Base-by-base conservation (phyloP, 306 rosid species). In the Citrullus mucosospermus region DNA sequence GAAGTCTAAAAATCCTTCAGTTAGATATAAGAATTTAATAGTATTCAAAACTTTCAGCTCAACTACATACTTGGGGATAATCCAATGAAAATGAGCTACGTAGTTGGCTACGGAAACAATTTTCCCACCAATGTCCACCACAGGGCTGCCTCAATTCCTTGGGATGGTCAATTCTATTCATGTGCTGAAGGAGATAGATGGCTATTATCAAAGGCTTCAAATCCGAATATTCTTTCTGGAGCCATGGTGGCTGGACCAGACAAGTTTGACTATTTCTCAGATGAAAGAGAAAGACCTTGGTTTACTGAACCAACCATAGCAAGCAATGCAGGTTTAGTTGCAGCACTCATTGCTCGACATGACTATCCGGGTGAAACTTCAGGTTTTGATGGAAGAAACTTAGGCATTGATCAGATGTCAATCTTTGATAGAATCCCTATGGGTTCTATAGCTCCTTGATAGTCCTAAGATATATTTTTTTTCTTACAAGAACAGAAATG, bases 201-300 rank as follows among this genome's bases (percentile, higher is more conserved):
- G 97, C 55, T 82, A 59, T 69, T 78, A 75, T 85, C 97, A 0
- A 83, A 80, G 76, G 84, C 80, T 6, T 83, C 89, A 20, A 89
- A 93, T 77, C 98, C 93, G 4, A 90, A 90, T 75, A 68, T 86
- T 76, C 83, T 90, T 78, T 72, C 81, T 69, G 98, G 96, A 84
- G 97, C 97, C 80, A 88, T 91, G 97, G 93, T 90, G 70, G 93
- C 88, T 78, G 94, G 96, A 16, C 96, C 96, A 44, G 89, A 84
- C 76, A 25, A 58, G 43, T 58, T 55, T 66, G 98, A 93, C 66
- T 78, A 83, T 5, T 93, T 90, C 80, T 18, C 55, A 9, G 97
- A 91, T 28, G 89, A 87, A 69, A 89, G 98, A 84, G 85, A 56
- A 34, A 84, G 86, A 46, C 76, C 83, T 80, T n/a, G 65, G 86